Base-by-base conservation (phyloP, 1,284 basidiomycete genomes). In the Cutaneotrichosporon sp. region DNA sequence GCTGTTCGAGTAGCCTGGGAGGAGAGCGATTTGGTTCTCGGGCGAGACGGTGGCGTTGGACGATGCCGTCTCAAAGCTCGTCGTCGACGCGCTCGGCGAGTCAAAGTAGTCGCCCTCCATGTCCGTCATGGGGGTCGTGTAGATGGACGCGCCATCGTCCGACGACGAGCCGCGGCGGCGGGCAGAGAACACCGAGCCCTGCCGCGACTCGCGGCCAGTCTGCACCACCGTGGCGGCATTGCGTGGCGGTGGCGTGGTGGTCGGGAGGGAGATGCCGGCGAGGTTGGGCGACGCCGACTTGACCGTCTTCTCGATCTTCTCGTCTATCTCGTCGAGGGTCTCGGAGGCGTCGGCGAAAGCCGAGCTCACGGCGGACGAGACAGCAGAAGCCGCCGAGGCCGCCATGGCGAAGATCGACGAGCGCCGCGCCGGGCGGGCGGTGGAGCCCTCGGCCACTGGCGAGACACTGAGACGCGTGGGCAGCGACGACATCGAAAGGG, bases 1-100 rank as follows among this genome's bases (percentile, higher is more conserved):
- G 11, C 38, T 49, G 55, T 50, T 34, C 10, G 54, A 29, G 43
- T 56, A 57, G 3, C 20, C 22, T 24, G 54, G 54, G 29, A 24
- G 45, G 14, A 49, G 22, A 8, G 46, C 7, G 20, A n/a, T 13
- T 5, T 9, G 8, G 29, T 5, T 36, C 22, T 22, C 22, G 4
- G 55, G 55, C 33, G 55, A 57, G 22, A 57, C 31, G 24, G 55
- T 57, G 8, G 55, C 55, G 42, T 54, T 54, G 11, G 53, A 54
- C 46, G 43, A 34, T 4, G 43, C 45, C 9, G 55, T 49, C 33
- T 57, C 55, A n/a, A 57, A 57, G 25, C 43, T 57, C 46, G 55
- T 57, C 22, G 45, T 50, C 16, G 55, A 57, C 27, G 43, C 29
- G 20, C n/a, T n/a, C 16, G 54, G 43, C 29, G 42, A 34, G 31